These are phyloP conservation scores for Suhomyces yuchorum DNA, from an alignment of 1,139 yeast species.

Conservation along the genomic window DNA sequence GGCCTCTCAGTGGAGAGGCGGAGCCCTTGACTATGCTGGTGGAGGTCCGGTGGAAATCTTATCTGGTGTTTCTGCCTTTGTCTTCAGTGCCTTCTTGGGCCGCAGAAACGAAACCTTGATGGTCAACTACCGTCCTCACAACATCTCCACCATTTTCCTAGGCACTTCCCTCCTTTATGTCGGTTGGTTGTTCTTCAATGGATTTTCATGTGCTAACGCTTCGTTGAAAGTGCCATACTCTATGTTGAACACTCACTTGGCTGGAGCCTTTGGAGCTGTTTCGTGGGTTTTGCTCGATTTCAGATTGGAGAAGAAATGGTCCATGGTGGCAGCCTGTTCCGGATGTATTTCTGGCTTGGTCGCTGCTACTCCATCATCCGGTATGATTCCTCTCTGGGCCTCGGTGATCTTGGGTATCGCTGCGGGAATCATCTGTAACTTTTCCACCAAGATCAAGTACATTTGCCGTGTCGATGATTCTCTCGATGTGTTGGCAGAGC, in stretches of 20 bases:
- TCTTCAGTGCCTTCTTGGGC: conserved; percentile 79
- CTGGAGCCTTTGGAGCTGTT: conserved; percentile 89
- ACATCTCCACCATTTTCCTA: conserved; percentile 80
- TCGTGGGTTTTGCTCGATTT: conserved; percentile 91
- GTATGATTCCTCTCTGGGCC: conserved; percentile 89
- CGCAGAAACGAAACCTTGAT: conserved; percentile 79
- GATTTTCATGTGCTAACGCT: conserved; percentile 72
- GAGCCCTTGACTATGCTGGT: conserved; percentile 94
- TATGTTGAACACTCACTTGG: conserved; percentile 85
- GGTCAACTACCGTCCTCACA: conserved; percentile 93
- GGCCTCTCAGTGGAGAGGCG: conserved; percentile 76
- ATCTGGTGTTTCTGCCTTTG: conserved; percentile 89
- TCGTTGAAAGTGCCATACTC: conserved; percentile 75
- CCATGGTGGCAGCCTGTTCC: conserved; percentile 92
- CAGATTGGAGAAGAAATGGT: conserved; percentile 86
- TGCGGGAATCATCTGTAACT: conserved; percentile 85
- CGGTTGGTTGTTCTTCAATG: conserved; percentile 91
- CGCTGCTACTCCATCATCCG: conserved; percentile 95
- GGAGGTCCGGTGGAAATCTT: conserved; percentile 97
- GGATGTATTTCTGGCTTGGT: conserved; percentile 95
- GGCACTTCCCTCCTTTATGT: conserved; percentile 69
- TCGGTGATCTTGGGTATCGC: conserved; percentile 81
- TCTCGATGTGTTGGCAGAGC: conserved; percentile 94
- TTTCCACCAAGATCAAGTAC: conserved; percentile 85
- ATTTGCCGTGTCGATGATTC: conserved; percentile 85